These are phyloP conservation scores for Metarhizium album DNA, from an alignment of 2,329 filamentous ascomycete species.

Conservation along the genomic window DNA sequence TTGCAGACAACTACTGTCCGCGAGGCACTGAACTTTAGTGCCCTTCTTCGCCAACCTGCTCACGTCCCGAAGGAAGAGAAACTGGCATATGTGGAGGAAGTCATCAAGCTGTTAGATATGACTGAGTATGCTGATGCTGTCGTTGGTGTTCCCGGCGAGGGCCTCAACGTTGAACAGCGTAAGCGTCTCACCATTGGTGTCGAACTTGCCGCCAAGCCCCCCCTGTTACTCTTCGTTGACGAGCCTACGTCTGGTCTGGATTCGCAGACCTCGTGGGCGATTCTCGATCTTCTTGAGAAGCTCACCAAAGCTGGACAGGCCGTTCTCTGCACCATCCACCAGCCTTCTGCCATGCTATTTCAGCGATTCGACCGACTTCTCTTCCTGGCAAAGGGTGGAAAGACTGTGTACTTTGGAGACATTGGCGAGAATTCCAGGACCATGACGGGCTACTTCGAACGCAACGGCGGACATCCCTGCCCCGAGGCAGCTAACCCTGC, in stretches of 20 bases:
- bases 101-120: conserved; percentile 88
- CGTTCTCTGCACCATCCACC: conserved; percentile 94
- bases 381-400: conserved; percentile 65
- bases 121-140: conserved; percentile 80
- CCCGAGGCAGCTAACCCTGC: conserved; percentile 64
- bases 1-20: conserved; percentile 75
- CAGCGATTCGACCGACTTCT: conserved; percentile 78
- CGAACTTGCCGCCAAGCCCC: conserved; percentile 87
- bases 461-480: conserved; percentile 55
- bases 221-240: conserved; percentile 82
- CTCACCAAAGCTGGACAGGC: conserved; percentile 82
- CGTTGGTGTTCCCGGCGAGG: conserved; percentile 83
- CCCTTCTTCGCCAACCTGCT: conserved; percentile 72
- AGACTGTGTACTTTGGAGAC: conserved; percentile 72
- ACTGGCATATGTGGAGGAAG: conserved; percentile 76
- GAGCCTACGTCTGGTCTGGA: conserved; percentile 93
- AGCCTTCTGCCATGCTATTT: conserved; percentile 92
- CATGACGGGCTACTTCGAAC: conserved; percentile 66
- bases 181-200: conserved; percentile 87
- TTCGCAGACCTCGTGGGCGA: conserved; percentile 87
- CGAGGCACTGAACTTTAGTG: conserved; percentile 78
- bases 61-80: conserved; percentile 66
- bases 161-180: conserved; percentile 60
- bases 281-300: conserved; percentile 79
- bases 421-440: conserved; percentile 60